These are phyloP conservation scores for Tulasnella sp. DNA, from an alignment of 768 basidiomycete species.

Conservation along the genomic window DNA sequence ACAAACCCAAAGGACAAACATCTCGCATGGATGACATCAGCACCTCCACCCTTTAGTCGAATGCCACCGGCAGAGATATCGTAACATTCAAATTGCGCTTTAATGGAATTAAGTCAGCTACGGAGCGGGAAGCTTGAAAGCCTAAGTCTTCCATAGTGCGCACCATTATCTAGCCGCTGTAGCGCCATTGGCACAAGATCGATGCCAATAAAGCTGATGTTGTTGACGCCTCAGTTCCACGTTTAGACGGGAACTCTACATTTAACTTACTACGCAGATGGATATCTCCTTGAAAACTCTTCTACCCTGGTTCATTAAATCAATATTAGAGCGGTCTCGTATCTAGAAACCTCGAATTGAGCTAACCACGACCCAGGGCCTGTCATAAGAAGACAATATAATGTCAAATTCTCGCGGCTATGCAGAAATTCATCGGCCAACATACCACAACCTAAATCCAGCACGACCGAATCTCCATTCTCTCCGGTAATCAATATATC, in stretches of 20 bases:
- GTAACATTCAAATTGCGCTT: slow-evolving; percentile 26
- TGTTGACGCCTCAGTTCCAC: not conserved
- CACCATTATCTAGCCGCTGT: slow-evolving; percentile 4
- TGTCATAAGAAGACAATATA: not conserved
- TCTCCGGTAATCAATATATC: not conserved
- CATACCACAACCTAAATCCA: slow-evolving; percentile 18
- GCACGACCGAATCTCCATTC: not conserved
- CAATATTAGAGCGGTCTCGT: not conserved
- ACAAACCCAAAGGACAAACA: slow-evolving; percentile 17
- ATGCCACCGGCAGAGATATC: not conserved
- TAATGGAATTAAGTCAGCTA: not conserved
- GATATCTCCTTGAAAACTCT: not conserved
- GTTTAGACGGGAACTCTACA: not conserved
- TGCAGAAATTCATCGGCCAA: not conserved
- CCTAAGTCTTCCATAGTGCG: not conserved
- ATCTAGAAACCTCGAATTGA: not conserved
- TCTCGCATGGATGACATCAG: not conserved
- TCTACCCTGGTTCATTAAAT: not conserved
- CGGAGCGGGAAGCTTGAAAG: not conserved
- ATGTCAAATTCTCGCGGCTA: not conserved
- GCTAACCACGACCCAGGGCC: slow-evolving; percentile 19
- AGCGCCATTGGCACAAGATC: slow-evolving; percentile 17
- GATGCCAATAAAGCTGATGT: slow-evolving; percentile 18
- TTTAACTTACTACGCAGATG: not conserved
- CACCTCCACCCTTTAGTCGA: not conserved